Evolutionary conservation across 2,329 filamentous ascomycete species (phyloP), one percentile per base, ranked within the genome.

Genomic region (Neocucurbitaria cava): DNA sequence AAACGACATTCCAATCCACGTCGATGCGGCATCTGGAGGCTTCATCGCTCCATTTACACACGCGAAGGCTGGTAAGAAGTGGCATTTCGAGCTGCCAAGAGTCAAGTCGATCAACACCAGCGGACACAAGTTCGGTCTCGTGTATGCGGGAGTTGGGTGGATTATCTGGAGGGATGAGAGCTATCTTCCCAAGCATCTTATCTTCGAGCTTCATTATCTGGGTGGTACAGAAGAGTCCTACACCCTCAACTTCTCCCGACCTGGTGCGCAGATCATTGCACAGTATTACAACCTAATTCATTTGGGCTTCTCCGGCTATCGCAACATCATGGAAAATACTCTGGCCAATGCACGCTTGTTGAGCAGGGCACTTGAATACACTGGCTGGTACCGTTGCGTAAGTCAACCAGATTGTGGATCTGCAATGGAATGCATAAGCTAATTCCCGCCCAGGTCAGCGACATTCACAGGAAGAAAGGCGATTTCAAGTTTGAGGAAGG

Each of bases 281-380:
- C 89, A 91, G 68, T 91, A 91, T 73, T 91, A 90, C 68, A 90
- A 91, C 63, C 78, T 91, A 11, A 86, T 91, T 55, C 87, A 89
- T 59, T 81, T 91, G 0, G 89, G 89, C 2, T 87, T 86, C 71
- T 77, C 78, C 2, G 89, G 88, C 9, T 91, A 88, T 73, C 81
- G 80, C 10, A 76, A 78, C 23, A 71, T 74, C 26, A 89, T 87
- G 84, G 87, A 89, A 68, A 89, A 88, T 66, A 85, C 84, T 44
- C 76, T 90, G 33, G 72, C 81, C 26, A 90, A 90, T 64, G 87
- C 88, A 1, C 81, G 87, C 1, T 70, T 89, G 1, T 76, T 90
- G 13, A 87, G 84, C 43, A 84, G 87, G 56, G 81, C 82, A 8
- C 78, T 90, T 9, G 88, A 90, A 68, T 81, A 82, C 1, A 89